Evolutionary conservation across 1,284 basidiomycete genomes (phyloP).

Genomic region (Takashimella tepidaria): DNA sequence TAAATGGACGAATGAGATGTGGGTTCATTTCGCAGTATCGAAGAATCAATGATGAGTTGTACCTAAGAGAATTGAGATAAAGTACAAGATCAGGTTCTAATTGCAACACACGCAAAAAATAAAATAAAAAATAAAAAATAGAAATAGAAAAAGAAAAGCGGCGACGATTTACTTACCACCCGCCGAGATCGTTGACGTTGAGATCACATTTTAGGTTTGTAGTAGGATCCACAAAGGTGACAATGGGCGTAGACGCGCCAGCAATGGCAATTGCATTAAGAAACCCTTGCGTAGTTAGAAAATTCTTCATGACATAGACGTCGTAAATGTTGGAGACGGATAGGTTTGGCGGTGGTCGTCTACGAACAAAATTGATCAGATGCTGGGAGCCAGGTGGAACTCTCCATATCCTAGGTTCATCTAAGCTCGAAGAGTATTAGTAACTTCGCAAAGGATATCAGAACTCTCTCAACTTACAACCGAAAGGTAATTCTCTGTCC

Average conservation of each 20-base stretch:
- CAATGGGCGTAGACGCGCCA: conserved; percentile 41
- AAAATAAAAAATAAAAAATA: no score
- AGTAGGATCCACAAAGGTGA: conserved; percentile 37
- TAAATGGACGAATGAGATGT: conserved; percentile 43
- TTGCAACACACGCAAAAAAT: no score
- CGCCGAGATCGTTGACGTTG: conserved; percentile 46
- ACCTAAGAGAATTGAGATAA: no score
- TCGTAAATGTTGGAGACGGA: conserved; percentile 31
- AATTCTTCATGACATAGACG: conserved; percentile 20
- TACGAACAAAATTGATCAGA: not conserved
- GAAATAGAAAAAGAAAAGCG: no score
- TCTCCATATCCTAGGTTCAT: conserved; percentile 7
- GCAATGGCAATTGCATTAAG: conserved; percentile 19
- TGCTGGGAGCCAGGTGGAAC: not conserved
- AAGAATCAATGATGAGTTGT: conserved; percentile 46
- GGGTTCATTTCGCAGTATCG: conserved; percentile 45
- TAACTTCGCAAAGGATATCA: not conserved
- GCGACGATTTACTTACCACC: conserved; percentile 45
- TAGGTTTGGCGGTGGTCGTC: conserved; percentile 6
- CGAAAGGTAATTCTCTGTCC: conserved; percentile 30
- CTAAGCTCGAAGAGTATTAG: conserved; percentile 1
- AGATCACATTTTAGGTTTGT: conserved; percentile 37
- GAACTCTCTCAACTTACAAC: conserved; percentile 27
- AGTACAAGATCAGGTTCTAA: conserved; percentile 3
- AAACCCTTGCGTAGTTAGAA: conserved; percentile 21